phyloP scores from a whole-genome alignment of 1,139 yeast species.

The Candida anutae region DNA sequence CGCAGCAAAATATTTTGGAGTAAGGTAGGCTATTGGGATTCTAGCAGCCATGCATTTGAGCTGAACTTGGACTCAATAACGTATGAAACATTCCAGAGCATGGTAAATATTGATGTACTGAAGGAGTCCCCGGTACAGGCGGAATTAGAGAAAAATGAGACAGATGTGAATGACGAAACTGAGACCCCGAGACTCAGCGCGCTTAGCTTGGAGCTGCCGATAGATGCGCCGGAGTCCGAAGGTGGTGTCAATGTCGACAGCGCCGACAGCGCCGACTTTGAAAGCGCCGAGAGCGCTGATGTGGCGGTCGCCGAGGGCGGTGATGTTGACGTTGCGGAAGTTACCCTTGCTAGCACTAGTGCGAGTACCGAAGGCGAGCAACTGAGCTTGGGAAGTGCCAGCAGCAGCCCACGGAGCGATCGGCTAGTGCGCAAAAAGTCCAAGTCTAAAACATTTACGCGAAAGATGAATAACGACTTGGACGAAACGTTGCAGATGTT shows the following conservation, averaged over 20 bases:
- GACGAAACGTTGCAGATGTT: slow-evolving; percentile 35
- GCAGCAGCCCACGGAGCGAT: not conserved
- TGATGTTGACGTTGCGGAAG: too few species aligned
- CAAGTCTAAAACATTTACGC: slow-evolving; percentile 12
- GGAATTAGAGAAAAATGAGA: not conserved
- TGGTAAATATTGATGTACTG: slow-evolving; percentile 3
- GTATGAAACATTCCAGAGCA: slow-evolving; percentile 8
- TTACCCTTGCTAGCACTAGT: too few species aligned
- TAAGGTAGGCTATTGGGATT: slow-evolving; percentile 65
- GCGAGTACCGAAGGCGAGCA: too few species aligned
- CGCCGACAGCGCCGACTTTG: too few species aligned
- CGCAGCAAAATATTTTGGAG: slow-evolving; percentile 65
- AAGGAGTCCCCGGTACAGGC: not conserved
- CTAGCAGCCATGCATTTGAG: slow-evolving; percentile 23
- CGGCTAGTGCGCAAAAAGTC: slow-evolving; percentile 5
- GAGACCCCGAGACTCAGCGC: too few species aligned
- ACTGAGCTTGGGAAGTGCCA: too few species aligned
- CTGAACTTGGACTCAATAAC: slow-evolving; percentile 9
- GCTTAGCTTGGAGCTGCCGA: too few species aligned
- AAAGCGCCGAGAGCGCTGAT: too few species aligned
- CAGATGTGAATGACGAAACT: too few species aligned
- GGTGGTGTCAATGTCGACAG: too few species aligned
- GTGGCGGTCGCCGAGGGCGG: too few species aligned
- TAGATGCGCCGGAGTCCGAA: too few species aligned
- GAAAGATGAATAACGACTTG: slow-evolving; percentile 25